Conservation (phyloP, 257 asterid genomes). For the Solanum virginianum region DNA sequence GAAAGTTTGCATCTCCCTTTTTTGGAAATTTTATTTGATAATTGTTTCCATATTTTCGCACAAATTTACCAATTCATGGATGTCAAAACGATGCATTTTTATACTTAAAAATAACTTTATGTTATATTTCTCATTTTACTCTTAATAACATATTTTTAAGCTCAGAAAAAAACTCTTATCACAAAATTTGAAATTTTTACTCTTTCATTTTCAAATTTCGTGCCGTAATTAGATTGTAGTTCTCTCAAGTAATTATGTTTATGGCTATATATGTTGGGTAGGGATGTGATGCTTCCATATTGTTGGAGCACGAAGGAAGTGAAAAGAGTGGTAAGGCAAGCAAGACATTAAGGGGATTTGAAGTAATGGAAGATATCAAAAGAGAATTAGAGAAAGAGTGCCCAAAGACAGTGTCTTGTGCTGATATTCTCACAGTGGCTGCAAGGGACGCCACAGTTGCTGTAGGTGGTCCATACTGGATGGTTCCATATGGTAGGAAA, state of each 20-base stretch:
- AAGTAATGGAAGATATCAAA: slow-evolving; percentile 55
- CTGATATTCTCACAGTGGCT: slow-evolving; percentile 61
- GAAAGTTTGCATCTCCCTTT: neutral
- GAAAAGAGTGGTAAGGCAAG: slow-evolving; percentile 46
- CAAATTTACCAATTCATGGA: neutral
- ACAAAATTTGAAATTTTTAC: too few relatives aligned
- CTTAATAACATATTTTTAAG: too few relatives aligned
- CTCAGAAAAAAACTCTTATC: too few relatives aligned
- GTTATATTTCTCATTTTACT: too few relatives aligned
- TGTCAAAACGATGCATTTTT: too few relatives aligned
- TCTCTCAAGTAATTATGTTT: too few relatives aligned
- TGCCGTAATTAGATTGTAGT: too few relatives aligned
- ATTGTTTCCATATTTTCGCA: neutral
- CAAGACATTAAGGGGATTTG: slow-evolving; percentile 55
- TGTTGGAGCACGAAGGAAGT: slow-evolving; percentile 47
- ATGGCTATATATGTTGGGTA: neutral
- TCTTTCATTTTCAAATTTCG: too few relatives aligned
- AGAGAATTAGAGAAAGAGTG: slow-evolving; percentile 47
- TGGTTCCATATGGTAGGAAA: slow-evolving; percentile 71
- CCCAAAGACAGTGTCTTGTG: slow-evolving; percentile 69
- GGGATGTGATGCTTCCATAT: slow-evolving; percentile 81
- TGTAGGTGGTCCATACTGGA: slow-evolving; percentile 81
- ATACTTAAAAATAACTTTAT: too few relatives aligned
- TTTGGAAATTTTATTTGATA: neutral
- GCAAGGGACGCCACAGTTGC: slow-evolving; percentile 67